Conservation (phyloP, 78 protist species). For the Bodo saltans region DNA sequence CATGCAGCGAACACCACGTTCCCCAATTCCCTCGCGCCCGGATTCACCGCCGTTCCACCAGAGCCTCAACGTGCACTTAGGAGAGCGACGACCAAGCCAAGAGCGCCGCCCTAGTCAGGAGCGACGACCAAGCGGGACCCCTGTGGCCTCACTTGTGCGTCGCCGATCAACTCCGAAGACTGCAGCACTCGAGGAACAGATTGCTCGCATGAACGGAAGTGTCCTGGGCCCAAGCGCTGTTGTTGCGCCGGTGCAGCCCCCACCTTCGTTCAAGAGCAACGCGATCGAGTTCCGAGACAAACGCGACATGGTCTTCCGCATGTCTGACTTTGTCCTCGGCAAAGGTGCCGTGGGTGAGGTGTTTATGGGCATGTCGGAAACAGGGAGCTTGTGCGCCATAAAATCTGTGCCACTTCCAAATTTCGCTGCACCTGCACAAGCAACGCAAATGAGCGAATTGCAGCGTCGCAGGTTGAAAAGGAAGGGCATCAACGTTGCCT, state of each 20-base stretch:
- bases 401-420: neutral
- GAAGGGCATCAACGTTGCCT: neutral
- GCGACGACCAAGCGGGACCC: neutral
- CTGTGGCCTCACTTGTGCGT: neutral
- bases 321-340: neutral
- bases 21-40: neutral
- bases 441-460: neutral
- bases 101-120: neutral
- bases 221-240: neutral
- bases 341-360: conserved; percentile 25
- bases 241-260: neutral
- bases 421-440: neutral
- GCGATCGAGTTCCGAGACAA: neutral
- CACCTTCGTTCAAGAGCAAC: neutral
- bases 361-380: conserved; percentile 1
- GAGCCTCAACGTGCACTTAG: neutral
- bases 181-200: too few species aligned
- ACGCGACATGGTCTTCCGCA: neutral
- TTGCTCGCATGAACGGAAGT: neutral
- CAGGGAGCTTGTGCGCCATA: conserved; percentile 1
- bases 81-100: neutral
- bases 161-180: neutral
- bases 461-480: neutral
- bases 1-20: neutral
- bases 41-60: neutral